phyloP scores from a whole-genome alignment of 768 basidiomycete species.

The Russula abietina region DNA sequence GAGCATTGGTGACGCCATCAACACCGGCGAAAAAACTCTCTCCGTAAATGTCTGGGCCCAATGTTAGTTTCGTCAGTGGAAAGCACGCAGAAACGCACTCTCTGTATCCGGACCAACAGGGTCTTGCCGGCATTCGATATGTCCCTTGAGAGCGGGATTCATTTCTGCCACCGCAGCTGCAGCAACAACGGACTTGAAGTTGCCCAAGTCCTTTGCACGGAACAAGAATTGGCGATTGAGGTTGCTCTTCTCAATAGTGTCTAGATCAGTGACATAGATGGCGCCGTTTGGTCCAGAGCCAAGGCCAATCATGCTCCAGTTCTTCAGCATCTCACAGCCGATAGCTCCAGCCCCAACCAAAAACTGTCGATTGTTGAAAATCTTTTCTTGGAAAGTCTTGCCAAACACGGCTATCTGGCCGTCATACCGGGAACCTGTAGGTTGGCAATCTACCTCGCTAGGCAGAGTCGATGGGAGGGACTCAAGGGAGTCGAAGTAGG shows the following conservation, averaged over 20 bases:
- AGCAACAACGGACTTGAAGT: conserved; percentile 95
- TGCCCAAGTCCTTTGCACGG: conserved; percentile 90
- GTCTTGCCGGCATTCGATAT: conserved; percentile 86
- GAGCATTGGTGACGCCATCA: conserved; percentile 93
- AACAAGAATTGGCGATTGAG: conserved; percentile 98
- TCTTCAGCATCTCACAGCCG: conserved; percentile 99
- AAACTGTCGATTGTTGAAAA: conserved; percentile 87
- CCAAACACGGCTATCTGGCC: conserved; percentile 96
- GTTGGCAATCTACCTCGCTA: conserved; percentile 77
- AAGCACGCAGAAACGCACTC: conserved; percentile 47
- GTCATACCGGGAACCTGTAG: conserved; percentile 81
- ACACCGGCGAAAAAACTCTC: conserved; percentile 82
- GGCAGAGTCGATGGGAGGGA: conserved; percentile 76
- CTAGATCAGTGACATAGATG: conserved; percentile 93
- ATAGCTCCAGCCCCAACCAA: conserved; percentile 98
- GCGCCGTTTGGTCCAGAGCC: conserved; percentile 70
- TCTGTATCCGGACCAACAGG: conserved; percentile 91
- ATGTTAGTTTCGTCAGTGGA: conserved; percentile 20
- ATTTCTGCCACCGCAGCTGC: conserved; percentile 87
- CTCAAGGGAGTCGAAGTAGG: conserved; percentile 97
- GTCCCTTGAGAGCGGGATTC: conserved; percentile 86
- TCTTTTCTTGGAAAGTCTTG: conserved; percentile 84
- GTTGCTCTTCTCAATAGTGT: conserved; percentile 99
- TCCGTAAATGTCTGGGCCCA: conserved; percentile 69
- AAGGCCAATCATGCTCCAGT: conserved; percentile 99